phyloP scores from a whole-genome alignment of 768 basidiomycete genomes.

The Crepidotus variabilis region DNA sequence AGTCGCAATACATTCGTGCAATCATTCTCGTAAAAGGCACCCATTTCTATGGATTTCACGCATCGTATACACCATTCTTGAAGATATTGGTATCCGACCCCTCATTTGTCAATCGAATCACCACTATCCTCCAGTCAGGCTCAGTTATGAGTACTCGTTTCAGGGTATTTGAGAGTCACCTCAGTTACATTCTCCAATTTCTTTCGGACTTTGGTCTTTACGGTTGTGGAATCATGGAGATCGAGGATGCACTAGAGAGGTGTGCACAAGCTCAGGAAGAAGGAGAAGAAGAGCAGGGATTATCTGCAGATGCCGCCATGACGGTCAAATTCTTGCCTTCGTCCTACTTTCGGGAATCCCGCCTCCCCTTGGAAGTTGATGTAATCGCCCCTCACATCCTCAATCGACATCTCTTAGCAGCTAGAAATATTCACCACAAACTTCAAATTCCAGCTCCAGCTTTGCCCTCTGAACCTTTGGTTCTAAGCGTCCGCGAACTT shows the following conservation, averaged over 20 bases:
- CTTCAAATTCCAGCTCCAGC: constrained; percentile 61
- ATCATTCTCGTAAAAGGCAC: constrained; percentile 90
- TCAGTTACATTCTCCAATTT: constrained; percentile 87
- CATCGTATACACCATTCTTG: constrained; percentile 81
- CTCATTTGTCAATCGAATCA: constrained; percentile 57
- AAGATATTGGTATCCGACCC: constrained; percentile 82
- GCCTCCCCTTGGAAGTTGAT: constrained; percentile 79
- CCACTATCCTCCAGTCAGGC: constrained; percentile 77
- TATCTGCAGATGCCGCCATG: constrained; percentile 8
- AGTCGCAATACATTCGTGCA: constrained; percentile 64
- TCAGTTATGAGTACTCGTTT: constrained; percentile 79
- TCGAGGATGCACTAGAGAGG: constrained; percentile 64
- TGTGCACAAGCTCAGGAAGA: constrained; percentile 27
- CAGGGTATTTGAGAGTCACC: constrained; percentile 84
- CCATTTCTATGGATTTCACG: constrained; percentile 93
- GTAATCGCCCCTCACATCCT: constrained; percentile 77
- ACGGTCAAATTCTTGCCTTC: constrained; percentile 40
- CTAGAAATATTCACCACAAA: constrained; percentile 62
- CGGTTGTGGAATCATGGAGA: constrained; percentile 87
- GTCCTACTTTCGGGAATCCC: constrained; percentile 62
- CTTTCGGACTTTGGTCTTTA: constrained; percentile 93
- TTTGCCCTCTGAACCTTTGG: constrained; percentile 64
- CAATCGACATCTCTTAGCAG: constrained; percentile 65
- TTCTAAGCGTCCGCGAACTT: constrained; percentile 85
- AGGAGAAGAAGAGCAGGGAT: constrained; percentile 27